These are phyloP conservation scores for Plasmopara viticola DNA, from an alignment of 352 stramenopile species.

Conservation along the genomic window DNA sequence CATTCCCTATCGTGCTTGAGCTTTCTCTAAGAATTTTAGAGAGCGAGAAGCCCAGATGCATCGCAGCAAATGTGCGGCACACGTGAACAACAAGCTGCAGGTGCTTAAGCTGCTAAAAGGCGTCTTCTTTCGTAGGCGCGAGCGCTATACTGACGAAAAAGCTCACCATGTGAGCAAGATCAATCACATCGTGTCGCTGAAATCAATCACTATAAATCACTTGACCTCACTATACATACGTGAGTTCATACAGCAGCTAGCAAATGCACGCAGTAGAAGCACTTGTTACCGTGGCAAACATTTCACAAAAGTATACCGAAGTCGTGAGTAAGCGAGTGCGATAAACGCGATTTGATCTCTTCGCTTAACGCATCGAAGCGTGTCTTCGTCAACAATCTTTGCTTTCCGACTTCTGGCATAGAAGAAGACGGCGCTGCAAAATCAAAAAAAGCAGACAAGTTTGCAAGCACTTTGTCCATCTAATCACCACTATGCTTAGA, in stretches of 20 bases:
- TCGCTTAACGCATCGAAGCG: constrained; percentile 50
- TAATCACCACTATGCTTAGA: constrained; percentile 53
- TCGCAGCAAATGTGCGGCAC: constrained; percentile 45
- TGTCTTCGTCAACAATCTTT: constrained; percentile 22
- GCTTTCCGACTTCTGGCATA: constrained; percentile 19
- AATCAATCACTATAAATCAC: constrained; percentile 71
- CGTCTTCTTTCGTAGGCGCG: constrained; percentile 19
- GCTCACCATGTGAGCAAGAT: constrained; percentile 70
- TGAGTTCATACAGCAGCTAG: constrained; percentile 74
- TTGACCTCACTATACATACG: constrained; percentile 61
- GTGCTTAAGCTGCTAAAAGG: constrained; percentile 29
- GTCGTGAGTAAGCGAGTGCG: constrained; percentile 62
- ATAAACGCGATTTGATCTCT: constrained; percentile 64
- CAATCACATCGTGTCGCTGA: constrained; percentile 48
- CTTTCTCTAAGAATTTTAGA: constrained; percentile 62
- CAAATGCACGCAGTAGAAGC: constrained; percentile 57
- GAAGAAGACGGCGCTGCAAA: constrained; percentile 26
- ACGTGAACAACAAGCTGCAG: constrained; percentile 60
- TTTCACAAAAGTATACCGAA: too few relatives aligned
- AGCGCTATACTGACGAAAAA: constrained; percentile 75
- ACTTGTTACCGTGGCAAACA: too few relatives aligned
- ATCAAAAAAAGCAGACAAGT: constrained; percentile 66
- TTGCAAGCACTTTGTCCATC: constrained; percentile 47
- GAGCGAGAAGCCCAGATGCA: constrained; percentile 64
- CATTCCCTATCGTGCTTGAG: constrained; percentile 28